Conservation (phyloP, 768 basidiomycete genomes). For the Podaxis sp. region DNA sequence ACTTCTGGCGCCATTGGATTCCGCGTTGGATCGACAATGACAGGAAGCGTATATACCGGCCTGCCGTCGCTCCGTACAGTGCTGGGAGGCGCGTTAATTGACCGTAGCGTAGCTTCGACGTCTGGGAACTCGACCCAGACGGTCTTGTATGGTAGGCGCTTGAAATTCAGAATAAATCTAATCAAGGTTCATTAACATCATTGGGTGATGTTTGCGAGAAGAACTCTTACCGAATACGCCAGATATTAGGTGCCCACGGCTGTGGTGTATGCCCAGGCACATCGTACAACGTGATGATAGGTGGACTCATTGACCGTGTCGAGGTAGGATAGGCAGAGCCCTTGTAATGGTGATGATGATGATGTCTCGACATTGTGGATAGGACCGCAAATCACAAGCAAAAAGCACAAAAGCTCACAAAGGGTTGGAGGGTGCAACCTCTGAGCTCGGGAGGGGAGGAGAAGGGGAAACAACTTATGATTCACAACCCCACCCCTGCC, state of each 20-base stretch:
- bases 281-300: conserved; percentile 67
- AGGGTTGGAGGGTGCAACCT: background rate
- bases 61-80: conserved; percentile 53
- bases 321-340: conserved; percentile 5
- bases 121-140: conserved; percentile 71
- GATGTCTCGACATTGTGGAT: conserved; percentile 11
- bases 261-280: conserved; percentile 58
- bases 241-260: conserved; percentile 78
- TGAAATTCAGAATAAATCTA: conserved; percentile 77
- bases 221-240: conserved; percentile 59
- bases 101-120: conserved; percentile 58
- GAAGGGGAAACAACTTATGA: background rate
- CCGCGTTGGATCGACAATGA: conserved; percentile 58
- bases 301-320: conserved; percentile 22
- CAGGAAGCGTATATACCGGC: conserved; percentile 68
- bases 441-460: background rate
- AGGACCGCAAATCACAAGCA: background rate
- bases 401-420: background rate
- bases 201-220: background rate
- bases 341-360: conserved; percentile 3
- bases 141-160: conserved; percentile 68
- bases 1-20: conserved; percentile 47
- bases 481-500: background rate
- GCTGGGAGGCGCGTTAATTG: conserved; percentile 61
- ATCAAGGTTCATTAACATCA: conserved; percentile 8